A percentile compares a stretch with the other conserved stretches of the same genome.
phyloP scores from a whole-genome alignment of 2,329 filamentous ascomycete species.

The Shiraia sp. region DNA sequence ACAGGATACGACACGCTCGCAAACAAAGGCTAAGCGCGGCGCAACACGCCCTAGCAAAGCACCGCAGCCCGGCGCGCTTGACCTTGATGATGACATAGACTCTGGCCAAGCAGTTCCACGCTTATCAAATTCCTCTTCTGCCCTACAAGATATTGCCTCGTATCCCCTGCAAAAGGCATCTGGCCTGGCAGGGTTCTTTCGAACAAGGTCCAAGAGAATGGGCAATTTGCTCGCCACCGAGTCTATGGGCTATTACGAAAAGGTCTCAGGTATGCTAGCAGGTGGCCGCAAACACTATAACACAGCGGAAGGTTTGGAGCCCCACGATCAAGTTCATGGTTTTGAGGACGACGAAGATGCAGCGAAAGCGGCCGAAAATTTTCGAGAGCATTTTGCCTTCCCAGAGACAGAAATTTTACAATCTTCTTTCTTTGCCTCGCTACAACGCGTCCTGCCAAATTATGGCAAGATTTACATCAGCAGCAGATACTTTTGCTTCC shows the following conservation, averaged over 20 bases:
- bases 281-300: conserved; percentile 89
- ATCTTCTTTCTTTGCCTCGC: conserved; percentile 88
- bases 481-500: conserved; percentile 85
- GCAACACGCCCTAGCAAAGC: conserved; percentile 15
- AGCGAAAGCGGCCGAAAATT: conserved; percentile 65
- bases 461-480: conserved; percentile 98
- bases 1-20: conserved; percentile 44
- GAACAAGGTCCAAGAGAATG: conserved; percentile 77
- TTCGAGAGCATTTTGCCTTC: conserved; percentile 88
- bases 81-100: conserved; percentile 35
- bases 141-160: conserved; percentile 65
- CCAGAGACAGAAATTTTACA: conserved; percentile 80
- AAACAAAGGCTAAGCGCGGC: conserved; percentile 13
- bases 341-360: conserved; percentile 60
- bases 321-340: conserved; percentile 65
- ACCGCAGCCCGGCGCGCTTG: conserved; percentile 13
- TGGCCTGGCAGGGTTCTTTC: conserved; percentile 80
- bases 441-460: conserved; percentile 86
- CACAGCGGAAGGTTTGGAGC: conserved; percentile 65
- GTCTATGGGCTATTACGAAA: conserved; percentile 95
- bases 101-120: conserved; percentile 25
- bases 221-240: conserved; percentile 82
- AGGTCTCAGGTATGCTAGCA: conserved; percentile 96
- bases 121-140: conserved; percentile 52
- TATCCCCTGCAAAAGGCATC: conserved; percentile 85